A percentile compares a stretch with the other conserved stretches of the same genome.
Evolutionary conservation across 495 filamentous ascomycete species (phyloP).

Genomic region (Tuber indicum): DNA sequence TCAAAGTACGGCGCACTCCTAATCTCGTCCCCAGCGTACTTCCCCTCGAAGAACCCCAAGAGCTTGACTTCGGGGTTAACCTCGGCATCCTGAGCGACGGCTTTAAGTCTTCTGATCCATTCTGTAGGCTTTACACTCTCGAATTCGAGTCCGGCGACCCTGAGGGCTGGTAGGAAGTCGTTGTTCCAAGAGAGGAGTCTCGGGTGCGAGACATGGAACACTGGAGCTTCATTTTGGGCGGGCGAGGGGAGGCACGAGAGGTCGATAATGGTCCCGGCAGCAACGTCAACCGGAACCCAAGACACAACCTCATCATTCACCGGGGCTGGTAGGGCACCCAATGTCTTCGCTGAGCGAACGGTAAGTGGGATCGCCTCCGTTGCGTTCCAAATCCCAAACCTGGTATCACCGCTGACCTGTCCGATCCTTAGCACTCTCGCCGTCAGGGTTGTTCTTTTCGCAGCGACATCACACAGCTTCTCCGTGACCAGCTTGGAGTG

Average conservation of each 20-base stretch:
- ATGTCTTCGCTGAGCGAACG: conserved; percentile 47
- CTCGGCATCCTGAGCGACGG: conserved; percentile 41
- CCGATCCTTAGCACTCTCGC: conserved; percentile 52
- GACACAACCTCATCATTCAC: conserved; percentile 48
- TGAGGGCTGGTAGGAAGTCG: conserved; percentile 46
- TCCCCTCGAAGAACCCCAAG: conserved; percentile 47
- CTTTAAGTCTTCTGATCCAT: conserved; percentile 48
- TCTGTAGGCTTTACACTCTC: conserved; percentile 45
- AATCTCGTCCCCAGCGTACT: conserved; percentile 37
- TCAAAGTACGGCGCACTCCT: conserved; percentile 21
- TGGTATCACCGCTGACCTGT: conserved; percentile 54
- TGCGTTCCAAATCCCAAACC: conserved; percentile 55
- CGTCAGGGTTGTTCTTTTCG: conserved; percentile 40
- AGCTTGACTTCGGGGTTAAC: conserved; percentile 49
- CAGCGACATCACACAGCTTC: conserved; percentile 46
- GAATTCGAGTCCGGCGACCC: conserved; percentile 45
- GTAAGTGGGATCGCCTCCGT: conserved; percentile 59
- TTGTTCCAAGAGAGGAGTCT: conserved; percentile 48
- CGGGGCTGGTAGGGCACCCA: conserved; percentile 50
- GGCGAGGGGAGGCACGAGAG: conserved; percentile 33
- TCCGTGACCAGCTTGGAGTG: conserved; percentile 59
- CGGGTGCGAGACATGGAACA: conserved; percentile 51
- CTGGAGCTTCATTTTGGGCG: conserved; percentile 19
- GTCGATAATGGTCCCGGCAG: conserved; percentile 47
- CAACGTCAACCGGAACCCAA: conserved; percentile 52